Base-by-base conservation (phyloP, 2,329 filamentous ascomycete genomes). In the Ophiostoma populinum region DNA sequence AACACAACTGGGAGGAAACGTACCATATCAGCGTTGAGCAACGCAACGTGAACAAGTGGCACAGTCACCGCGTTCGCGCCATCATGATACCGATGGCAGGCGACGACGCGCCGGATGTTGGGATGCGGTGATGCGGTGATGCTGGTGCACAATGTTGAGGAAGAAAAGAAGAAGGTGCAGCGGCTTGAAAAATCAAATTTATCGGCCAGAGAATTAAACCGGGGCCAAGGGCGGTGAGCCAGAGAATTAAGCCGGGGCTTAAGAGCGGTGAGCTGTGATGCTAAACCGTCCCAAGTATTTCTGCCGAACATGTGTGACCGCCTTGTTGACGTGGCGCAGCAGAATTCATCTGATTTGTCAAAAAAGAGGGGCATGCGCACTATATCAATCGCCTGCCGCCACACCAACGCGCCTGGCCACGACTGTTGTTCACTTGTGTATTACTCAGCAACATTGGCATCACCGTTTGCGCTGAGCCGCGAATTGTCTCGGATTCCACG, bases 181-280 rank as follows among this genome's bases (percentile, higher is more conserved):
- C 15, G 21, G 21, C 16, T 18, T 18, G 16, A 32, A 31, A 33
- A 33, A 33, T 33, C 31, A 19, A 22, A 24, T 19, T 33, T 33
- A 25, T 25, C 21, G 18, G 18, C 18, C 18, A 20, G 19, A 21
- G 22, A 22, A 31, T 32, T 32, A 32, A 16, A 22, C 19, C n/a
- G 30, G 30, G 18, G 11, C 13, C n/a, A n/a, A n/a, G n/a, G n/a
- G n/a, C n/a, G n/a, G n/a, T n/a, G n/a, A n/a, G 18, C 18, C 18
- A 20, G 19, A 21, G 22, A 22, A 31, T 32, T 32, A 32, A 16
- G 16, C 19, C n/a, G 30, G 30, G 18, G 11, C 3, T 13, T 10
- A 4, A 32, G 12, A 24, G 30, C 30, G 30, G 30, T 32, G 30
- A 32, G 13, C 2, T 12, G 13, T 5, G 21, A 22, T 32, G 21